These are phyloP conservation scores for Imleria badia DNA, from an alignment of 768 basidiomycete species.

Conservation along the genomic window DNA sequence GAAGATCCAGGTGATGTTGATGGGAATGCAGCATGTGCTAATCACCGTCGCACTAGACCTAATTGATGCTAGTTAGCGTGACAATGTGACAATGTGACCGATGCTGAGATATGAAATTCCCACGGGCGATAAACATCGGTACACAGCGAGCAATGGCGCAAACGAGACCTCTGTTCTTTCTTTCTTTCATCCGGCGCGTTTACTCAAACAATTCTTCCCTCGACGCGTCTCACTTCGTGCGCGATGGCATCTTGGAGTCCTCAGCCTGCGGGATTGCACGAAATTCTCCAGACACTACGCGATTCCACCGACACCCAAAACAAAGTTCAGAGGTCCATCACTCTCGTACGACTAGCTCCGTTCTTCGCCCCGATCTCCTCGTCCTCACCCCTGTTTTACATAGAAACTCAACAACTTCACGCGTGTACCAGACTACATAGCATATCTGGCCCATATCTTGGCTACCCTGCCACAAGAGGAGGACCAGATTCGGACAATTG, in stretches of 20 bases:
- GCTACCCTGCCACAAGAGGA: slow-evolving; percentile 78
- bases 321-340: slow-evolving; percentile 74
- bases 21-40: too few species aligned
- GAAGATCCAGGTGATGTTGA: too few species aligned
- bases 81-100: slow-evolving; percentile 29
- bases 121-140: slow-evolving; percentile 36
- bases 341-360: slow-evolving; percentile 56
- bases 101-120: slow-evolving; percentile 35
- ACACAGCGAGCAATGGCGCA: slow-evolving; percentile 26
- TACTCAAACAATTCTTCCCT: slow-evolving; percentile 11
- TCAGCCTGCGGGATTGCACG: slow-evolving; percentile 80
- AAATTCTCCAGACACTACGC: slow-evolving; percentile 89
- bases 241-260: slow-evolving; percentile 80
- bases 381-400: slow-evolving; percentile 19
- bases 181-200: slow-evolving; percentile 34
- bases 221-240: slow-evolving; percentile 32
- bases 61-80: neutral
- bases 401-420: slow-evolving; percentile 89
- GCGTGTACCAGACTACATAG: slow-evolving; percentile 89
- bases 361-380: slow-evolving; percentile 16
- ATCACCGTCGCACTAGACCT: too few species aligned
- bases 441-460: slow-evolving; percentile 94
- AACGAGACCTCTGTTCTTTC: slow-evolving; percentile 16
- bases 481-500: slow-evolving; percentile 92
- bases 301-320: slow-evolving; percentile 83